Conservation (phyloP, 176 grass and related monocot species). For the Triticum timopheevii region DNA sequence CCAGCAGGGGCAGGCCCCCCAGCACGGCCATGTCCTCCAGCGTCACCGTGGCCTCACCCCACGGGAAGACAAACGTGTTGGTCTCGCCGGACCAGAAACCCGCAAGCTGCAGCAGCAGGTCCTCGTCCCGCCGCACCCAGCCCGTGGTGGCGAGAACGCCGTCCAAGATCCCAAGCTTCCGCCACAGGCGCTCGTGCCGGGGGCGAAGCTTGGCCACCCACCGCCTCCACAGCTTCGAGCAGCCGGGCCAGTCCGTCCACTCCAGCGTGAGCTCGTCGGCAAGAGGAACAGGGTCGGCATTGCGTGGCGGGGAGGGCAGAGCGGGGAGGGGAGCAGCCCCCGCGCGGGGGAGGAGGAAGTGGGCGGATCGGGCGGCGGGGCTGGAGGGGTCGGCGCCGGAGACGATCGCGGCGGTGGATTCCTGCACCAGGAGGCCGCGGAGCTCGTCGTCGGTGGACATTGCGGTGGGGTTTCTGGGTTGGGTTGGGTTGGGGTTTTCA, state of each 20-base stretch:
- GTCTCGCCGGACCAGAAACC: slow-evolving; percentile 65
- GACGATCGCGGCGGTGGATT: not conserved
- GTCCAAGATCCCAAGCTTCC: slow-evolving; percentile 54
- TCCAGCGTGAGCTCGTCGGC: slow-evolving; percentile 41
- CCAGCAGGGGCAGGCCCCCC: slow-evolving; percentile 41
- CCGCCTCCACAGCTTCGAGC: slow-evolving; percentile 54
- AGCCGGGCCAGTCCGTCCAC: slow-evolving; percentile 60
- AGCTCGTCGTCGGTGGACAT: not conserved
- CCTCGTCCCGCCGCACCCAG: slow-evolving; percentile 48
- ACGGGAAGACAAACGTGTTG: slow-evolving; percentile 72
- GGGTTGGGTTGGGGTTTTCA: too few relatives aligned
- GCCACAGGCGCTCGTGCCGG: slow-evolving; percentile 48
- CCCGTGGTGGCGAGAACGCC: slow-evolving; percentile 57
- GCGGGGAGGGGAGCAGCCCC: not conserved
- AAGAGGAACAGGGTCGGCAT: not conserved
- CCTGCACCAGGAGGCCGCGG: not conserved
- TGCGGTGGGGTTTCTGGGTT: too few relatives aligned
- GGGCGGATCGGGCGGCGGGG: slow-evolving; percentile 20
- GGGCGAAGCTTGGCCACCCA: slow-evolving; percentile 80
- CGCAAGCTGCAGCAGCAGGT: slow-evolving; percentile 48
- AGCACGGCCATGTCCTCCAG: slow-evolving; percentile 65
- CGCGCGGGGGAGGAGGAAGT: slow-evolving; percentile 35
- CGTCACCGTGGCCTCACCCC: slow-evolving; percentile 79
- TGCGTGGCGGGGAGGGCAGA: slow-evolving; percentile 3
- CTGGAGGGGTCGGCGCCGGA: not conserved